Conservation (phyloP, 768 basidiomycete species). For the Boletus eberwhitei region DNA sequence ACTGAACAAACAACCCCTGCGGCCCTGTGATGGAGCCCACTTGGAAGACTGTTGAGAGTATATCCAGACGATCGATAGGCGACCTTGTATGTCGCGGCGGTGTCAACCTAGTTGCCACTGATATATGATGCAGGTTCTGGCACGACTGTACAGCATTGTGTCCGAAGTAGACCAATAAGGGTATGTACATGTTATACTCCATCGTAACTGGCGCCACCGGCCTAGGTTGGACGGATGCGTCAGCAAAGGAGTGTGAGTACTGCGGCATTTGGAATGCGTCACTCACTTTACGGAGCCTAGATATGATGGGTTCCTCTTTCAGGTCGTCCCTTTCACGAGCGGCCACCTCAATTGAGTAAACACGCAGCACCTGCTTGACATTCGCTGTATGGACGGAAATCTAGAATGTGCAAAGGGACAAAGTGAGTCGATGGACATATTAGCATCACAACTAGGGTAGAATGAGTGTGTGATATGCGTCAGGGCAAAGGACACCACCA, state of each 20-base stretch:
- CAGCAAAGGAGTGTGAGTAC: slow-evolving; percentile 13
- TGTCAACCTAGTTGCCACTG: slow-evolving; percentile 22
- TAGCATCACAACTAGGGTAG: slow-evolving; percentile 22
- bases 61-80: slow-evolving; percentile 1
- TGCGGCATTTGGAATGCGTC: slow-evolving; percentile 9
- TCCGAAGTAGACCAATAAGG: slow-evolving; percentile 13
- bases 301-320: slow-evolving; percentile 82
- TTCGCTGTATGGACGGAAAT: slow-evolving; percentile 90
- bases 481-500: slow-evolving; percentile 5
- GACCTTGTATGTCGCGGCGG: slow-evolving; percentile 13
- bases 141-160: slow-evolving; percentile 11
- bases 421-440: slow-evolving; percentile 28
- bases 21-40: slow-evolving; percentile 1
- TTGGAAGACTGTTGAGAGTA: background rate
- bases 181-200: slow-evolving; percentile 50
- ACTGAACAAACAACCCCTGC: slow-evolving; percentile 10
- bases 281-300: slow-evolving; percentile 75
- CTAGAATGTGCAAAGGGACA: slow-evolving; percentile 39
- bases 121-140: slow-evolving; percentile 18
- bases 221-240: slow-evolving; percentile 41
- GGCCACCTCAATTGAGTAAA: slow-evolving; percentile 84
- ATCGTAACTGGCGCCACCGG: slow-evolving; percentile 87
- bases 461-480: slow-evolving; percentile 23
- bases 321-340: slow-evolving; percentile 82
- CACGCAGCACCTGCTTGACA: slow-evolving; percentile 77